These are phyloP conservation scores for Epichloe sibirici DNA, from an alignment of 2,329 filamentous ascomycete genomes.

Conservation along the genomic window DNA sequence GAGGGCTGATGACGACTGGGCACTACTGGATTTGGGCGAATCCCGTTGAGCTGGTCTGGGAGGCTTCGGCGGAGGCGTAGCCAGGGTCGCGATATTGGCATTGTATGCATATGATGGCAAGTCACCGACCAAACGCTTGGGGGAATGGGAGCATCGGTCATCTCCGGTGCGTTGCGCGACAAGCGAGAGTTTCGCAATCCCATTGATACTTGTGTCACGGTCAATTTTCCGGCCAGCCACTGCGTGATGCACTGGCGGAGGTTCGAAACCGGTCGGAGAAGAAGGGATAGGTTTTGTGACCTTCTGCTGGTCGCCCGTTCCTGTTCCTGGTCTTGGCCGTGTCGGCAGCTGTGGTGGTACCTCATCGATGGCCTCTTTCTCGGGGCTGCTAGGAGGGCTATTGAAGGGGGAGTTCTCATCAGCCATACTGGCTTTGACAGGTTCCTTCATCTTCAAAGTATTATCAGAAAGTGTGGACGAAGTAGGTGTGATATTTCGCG, in stretches of 20 bases:
- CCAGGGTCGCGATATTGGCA: neutral
- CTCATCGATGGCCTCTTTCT: conserved; percentile 33
- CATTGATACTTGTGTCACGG: conserved; percentile 31
- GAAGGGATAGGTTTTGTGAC: conserved; percentile 12
- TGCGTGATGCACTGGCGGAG: conserved; percentile 40
- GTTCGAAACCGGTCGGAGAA: conserved; percentile 28
- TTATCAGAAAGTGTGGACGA: conserved; percentile 9
- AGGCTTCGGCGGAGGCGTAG: conserved; percentile 29
- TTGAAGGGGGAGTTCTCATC: conserved; percentile 64
- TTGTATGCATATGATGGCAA: conserved; percentile 6
- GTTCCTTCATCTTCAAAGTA: conserved; percentile 5
- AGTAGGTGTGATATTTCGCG: conserved; percentile 21
- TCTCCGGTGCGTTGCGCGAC: conserved; percentile 31
- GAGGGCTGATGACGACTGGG: conserved; percentile 12
- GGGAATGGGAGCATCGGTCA: conserved; percentile 34
- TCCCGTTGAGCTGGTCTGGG: conserved; percentile 25
- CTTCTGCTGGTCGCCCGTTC: conserved; percentile 10
- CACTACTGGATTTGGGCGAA: conserved; percentile 10
- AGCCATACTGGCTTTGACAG: conserved; percentile 11
- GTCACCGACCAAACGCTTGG: conserved; percentile 26
- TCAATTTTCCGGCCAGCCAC: conserved; percentile 32
- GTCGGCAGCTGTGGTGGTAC: conserved; percentile 36
- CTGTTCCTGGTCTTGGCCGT: conserved; percentile 33
- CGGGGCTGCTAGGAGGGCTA: conserved; percentile 68
- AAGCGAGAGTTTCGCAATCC: conserved; percentile 22